Conservation (phyloP, 805 yeast genomes). For the Yamadazyma endophytica region DNA sequence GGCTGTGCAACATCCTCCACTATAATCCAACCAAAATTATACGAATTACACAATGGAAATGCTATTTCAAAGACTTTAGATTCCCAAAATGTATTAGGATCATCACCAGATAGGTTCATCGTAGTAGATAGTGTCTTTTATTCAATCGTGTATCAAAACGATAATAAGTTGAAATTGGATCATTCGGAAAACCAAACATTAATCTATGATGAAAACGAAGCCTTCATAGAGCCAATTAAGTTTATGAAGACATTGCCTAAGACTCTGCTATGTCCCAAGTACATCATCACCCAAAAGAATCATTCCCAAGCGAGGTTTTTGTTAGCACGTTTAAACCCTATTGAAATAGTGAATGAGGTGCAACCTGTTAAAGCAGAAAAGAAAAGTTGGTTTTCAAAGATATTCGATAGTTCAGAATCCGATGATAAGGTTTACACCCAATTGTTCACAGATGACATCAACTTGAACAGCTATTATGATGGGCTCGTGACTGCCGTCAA, state of each 20-base stretch:
- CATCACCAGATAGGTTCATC: slow-evolving; percentile 13
- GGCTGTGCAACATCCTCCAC: slow-evolving; percentile 14
- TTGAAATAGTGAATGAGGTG: too few relatives aligned
- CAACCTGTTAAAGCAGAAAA: too few relatives aligned
- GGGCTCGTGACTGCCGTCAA: slow-evolving; percentile 18
- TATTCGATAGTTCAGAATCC: slow-evolving; percentile 1
- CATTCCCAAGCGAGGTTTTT: slow-evolving; percentile 38
- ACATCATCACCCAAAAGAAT: slow-evolving; percentile 27
- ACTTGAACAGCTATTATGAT: slow-evolving; percentile 21
- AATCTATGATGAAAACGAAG: slow-evolving; percentile 9
- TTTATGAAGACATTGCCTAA: slow-evolving; percentile 9
- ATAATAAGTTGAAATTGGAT: slow-evolving; percentile 17
- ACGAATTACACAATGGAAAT: slow-evolving; percentile 7
- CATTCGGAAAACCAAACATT: slow-evolving; percentile 23
- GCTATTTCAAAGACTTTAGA: slow-evolving; percentile 13
- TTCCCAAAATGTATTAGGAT: slow-evolving; percentile 10
- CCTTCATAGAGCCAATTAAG: slow-evolving; percentile 11
- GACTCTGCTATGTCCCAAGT: slow-evolving; percentile 17
- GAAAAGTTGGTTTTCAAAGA: not conserved
- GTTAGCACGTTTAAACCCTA: slow-evolving; percentile 25
- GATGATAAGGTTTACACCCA: slow-evolving; percentile 3
- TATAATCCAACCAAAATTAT: slow-evolving; percentile 29
- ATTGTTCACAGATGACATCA: slow-evolving; percentile 20
- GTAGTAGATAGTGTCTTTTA: slow-evolving; percentile 28
- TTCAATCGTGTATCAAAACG: slow-evolving; percentile 20